Conservation (phyloP, 2,329 filamentous ascomycete genomes). For the Diplocarpon rosae region DNA sequence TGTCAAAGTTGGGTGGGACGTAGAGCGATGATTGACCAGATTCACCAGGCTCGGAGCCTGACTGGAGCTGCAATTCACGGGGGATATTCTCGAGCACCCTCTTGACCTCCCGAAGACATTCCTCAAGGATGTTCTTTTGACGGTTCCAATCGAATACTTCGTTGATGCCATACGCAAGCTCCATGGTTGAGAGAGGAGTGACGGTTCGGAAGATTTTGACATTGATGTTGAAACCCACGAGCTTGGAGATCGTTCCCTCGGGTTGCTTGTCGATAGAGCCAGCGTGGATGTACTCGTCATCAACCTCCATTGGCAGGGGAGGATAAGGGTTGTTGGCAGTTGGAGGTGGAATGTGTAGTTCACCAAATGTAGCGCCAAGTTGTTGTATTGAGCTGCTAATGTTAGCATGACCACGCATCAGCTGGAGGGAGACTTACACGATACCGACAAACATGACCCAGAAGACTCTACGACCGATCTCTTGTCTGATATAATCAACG, state of each 20-base stretch:
- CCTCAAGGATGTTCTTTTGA: slow-evolving; percentile 63
- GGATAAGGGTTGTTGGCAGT: slow-evolving; percentile 69
- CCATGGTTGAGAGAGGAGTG: slow-evolving; percentile 66
- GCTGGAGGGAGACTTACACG: no score
- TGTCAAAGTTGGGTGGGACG: slow-evolving; percentile 32
- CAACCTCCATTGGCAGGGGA: slow-evolving; percentile 68
- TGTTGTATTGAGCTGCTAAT: slow-evolving; percentile 59
- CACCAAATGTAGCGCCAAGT: slow-evolving; percentile 58
- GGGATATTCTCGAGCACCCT: slow-evolving; percentile 57
- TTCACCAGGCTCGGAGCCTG: slow-evolving; percentile 29
- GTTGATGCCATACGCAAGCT: slow-evolving; percentile 71
- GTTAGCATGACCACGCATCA: no score
- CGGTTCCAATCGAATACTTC: slow-evolving; percentile 64
- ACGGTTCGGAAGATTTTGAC: slow-evolving; percentile 72
- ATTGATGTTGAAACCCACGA: slow-evolving; percentile 73
- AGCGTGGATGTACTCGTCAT: slow-evolving; percentile 69
- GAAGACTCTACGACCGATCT: slow-evolving; percentile 69
- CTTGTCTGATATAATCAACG: slow-evolving; percentile 58
- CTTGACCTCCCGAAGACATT: slow-evolving; percentile 61
- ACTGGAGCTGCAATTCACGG: slow-evolving; percentile 50
- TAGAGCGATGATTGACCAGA: slow-evolving; percentile 34
- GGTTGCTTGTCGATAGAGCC: slow-evolving; percentile 62
- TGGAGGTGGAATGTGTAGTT: slow-evolving; percentile 64
- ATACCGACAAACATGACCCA: slow-evolving; percentile 73
- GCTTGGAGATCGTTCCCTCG: slow-evolving; percentile 52